These are phyloP conservation scores for Neonectria coccinea DNA, from an alignment of 2,329 filamentous ascomycete genomes.

Conservation along the genomic window DNA sequence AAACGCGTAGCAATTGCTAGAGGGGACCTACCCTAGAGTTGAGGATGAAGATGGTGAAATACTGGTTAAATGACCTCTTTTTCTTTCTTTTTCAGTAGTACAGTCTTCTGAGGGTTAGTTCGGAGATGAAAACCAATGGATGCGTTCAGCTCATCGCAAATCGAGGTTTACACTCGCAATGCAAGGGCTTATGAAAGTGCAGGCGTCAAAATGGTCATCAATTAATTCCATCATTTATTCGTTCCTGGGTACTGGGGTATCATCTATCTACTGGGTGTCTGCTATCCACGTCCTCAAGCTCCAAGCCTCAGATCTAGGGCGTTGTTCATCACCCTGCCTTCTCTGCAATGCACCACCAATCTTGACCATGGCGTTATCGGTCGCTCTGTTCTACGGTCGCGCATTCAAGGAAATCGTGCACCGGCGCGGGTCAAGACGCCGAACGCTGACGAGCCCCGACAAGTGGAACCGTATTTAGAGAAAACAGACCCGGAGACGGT, in stretches of 20 bases:
- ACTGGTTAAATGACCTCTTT: too few relatives aligned
- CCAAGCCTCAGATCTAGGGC: not conserved
- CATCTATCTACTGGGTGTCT: not conserved
- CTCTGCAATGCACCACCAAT: not conserved
- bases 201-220: too few relatives aligned
- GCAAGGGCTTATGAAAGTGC: too few relatives aligned
- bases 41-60: too few relatives aligned
- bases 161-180: too few relatives aligned
- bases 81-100: too few relatives aligned
- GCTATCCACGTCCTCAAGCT: not conserved
- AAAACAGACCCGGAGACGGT: not conserved
- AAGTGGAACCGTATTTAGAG: not conserved
- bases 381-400: too few relatives aligned
- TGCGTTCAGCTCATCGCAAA: too few relatives aligned
- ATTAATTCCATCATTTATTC: not conserved
- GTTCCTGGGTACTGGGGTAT: not conserved
- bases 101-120: too few relatives aligned
- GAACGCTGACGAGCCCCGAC: not conserved
- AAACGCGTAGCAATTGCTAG: not conserved
- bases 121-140: too few relatives aligned
- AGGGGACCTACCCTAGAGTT: not conserved
- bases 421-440: not conserved
- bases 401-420: not conserved
- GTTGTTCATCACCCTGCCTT: too few relatives aligned
- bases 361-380: not conserved